Percentiles rank a stretch among this genome's conserved stretches.
Conservation (phyloP, 192 early-diverging fungal species). For the Borealophlyctis nickersoniae region DNA sequence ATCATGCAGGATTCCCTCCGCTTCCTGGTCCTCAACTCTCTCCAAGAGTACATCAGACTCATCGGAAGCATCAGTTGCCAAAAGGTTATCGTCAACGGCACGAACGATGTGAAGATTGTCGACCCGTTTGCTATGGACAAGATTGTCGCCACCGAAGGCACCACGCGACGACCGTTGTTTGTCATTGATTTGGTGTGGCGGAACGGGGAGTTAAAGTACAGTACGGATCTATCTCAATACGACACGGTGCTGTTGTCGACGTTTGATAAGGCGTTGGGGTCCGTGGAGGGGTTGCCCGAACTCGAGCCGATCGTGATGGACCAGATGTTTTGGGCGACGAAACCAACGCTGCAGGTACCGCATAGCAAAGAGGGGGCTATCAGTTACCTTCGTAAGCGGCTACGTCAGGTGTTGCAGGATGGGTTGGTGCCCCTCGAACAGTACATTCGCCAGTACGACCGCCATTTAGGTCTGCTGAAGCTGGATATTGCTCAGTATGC, state of each 20-base stretch:
- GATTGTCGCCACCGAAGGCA: constrained; percentile 12
- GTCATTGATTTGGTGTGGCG: constrained; percentile 52
- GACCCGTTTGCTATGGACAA: constrained; percentile 19
- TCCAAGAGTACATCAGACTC: constrained; percentile 48
- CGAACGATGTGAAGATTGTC: constrained; percentile 52
- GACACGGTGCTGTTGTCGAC: constrained; percentile 42
- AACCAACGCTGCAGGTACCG: constrained; percentile 50
- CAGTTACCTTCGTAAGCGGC: constrained; percentile 25
- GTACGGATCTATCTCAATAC: constrained; percentile 40
- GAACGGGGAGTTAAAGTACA: constrained; percentile 52
- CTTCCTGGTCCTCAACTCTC: constrained; percentile 53
- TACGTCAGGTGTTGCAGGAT: constrained; percentile 32
- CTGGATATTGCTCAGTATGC: constrained; percentile 47
- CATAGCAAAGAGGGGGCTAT: constrained; percentile 42
- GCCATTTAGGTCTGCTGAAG: constrained; percentile 46
- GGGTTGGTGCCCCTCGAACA: constrained; percentile 41
- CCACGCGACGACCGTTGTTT: constrained; percentile 47
- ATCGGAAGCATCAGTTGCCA: constrained; percentile 44
- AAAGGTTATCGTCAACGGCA: constrained; percentile 46
- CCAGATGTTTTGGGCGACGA: constrained; percentile 61
- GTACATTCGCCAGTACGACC: constrained; percentile 50
- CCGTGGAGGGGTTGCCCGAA: constrained; percentile 52
- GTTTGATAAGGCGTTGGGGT: constrained; percentile 53
- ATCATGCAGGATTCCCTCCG: constrained; percentile 63
- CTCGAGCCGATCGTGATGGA: constrained; percentile 58